These are phyloP conservation scores for Boletus vermiculosoides DNA, from an alignment of 768 basidiomycete genomes.

Conservation along the genomic window DNA sequence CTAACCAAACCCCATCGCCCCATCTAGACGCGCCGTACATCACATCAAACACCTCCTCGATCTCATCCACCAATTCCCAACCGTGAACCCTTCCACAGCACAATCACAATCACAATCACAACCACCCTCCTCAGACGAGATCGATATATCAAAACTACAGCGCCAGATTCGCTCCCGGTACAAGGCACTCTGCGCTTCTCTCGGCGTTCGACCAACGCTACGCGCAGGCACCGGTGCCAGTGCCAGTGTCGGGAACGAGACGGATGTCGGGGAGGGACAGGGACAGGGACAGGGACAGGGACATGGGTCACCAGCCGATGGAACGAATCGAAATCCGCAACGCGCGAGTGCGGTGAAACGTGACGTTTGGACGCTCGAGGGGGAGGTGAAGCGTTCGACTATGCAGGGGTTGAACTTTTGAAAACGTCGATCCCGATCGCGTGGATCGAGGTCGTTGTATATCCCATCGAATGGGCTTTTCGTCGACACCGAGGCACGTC, in stretches of 20 bases:
- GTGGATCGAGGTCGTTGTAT: background rate
- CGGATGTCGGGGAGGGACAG: background rate
- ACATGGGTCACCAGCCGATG: no score
- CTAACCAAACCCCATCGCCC: background rate
- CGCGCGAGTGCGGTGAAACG: background rate
- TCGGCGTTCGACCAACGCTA: slow-evolving; percentile 62
- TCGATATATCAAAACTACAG: slow-evolving; percentile 77
- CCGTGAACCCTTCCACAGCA: slow-evolving; percentile 58
- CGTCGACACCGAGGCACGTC: background rate
- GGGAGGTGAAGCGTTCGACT: slow-evolving; percentile 3
- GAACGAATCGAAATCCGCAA: background rate
- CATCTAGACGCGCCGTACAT: slow-evolving; percentile 50
- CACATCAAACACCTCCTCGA: slow-evolving; percentile 71
- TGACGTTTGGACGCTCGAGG: slow-evolving; percentile 13
- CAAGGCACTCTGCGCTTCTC: slow-evolving; percentile 76
- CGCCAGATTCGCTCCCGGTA: slow-evolving; percentile 87
- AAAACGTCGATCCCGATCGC: background rate
- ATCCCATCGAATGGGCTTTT: background rate
- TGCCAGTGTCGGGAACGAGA: background rate
- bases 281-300: background rate
- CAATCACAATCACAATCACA: slow-evolving; percentile 25
- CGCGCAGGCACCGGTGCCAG: slow-evolving; percentile 19
- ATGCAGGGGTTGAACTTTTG: slow-evolving; percentile 21
- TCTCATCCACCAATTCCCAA: slow-evolving; percentile 74
- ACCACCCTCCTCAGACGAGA: slow-evolving; percentile 32